phyloP scores from a whole-genome alignment of 352 stramenopile genomes.

The Thalassiosira hispida region DNA sequence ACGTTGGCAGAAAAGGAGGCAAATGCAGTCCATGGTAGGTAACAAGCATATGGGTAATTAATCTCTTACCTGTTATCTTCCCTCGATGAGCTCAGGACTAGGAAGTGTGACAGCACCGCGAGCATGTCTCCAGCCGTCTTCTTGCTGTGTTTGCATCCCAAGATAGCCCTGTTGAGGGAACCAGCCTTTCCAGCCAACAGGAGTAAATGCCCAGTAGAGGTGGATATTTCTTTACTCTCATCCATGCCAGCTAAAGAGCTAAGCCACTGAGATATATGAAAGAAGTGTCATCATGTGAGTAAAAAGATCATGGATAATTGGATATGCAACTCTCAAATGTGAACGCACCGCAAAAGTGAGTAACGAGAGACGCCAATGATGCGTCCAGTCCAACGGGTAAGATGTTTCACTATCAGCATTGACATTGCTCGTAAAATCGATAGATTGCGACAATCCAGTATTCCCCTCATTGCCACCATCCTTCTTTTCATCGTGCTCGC shows the following conservation, averaged over 20 bases:
- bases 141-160: conserved; percentile 16
- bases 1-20: neutral
- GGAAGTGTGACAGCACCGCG: conserved; percentile 49
- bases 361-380: conserved; percentile 80
- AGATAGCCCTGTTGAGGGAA: conserved; percentile 51
- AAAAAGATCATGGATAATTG: neutral
- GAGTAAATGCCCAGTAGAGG: conserved; percentile 49
- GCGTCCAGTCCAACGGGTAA: conserved; percentile 62
- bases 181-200: conserved; percentile 43
- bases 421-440: conserved; percentile 33
- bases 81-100: conserved; percentile 53
- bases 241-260: conserved; percentile 51
- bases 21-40: no score
- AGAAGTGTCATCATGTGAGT: neutral
- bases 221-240: conserved; percentile 45
- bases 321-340: neutral
- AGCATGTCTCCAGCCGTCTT: conserved; percentile 22
- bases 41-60: neutral
- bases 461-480: conserved; percentile 7
- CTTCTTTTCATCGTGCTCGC: conserved; percentile 3
- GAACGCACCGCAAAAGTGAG: conserved; percentile 72
- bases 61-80: conserved; percentile 51
- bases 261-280: conserved; percentile 45
- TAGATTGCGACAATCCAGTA: conserved; percentile 22
- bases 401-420: neutral